phyloP scores from a whole-genome alignment of 768 basidiomycete species.

The Suillus hirtellus region DNA sequence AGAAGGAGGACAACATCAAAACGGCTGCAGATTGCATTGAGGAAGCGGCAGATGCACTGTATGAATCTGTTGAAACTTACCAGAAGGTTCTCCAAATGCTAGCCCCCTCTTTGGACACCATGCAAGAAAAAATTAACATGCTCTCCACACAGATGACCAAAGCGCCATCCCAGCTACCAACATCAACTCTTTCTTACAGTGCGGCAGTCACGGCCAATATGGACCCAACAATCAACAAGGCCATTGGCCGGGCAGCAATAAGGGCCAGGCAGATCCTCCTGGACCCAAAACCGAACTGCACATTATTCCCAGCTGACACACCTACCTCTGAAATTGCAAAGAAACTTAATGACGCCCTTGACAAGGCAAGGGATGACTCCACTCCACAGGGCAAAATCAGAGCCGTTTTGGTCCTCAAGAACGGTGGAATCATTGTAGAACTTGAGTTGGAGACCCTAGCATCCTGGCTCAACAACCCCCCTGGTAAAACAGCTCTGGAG shows the following conservation, averaged over 20 bases:
- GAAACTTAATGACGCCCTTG: background rate
- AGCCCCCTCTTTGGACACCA: background rate
- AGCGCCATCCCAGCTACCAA: background rate
- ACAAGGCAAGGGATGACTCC: background rate
- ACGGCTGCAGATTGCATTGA: background rate
- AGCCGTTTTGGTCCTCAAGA: background rate
- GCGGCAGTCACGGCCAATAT: background rate
- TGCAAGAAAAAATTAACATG: background rate
- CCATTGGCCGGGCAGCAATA: background rate
- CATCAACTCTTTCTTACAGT: background rate
- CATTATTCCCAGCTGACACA: background rate
- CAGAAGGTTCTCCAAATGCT: background rate
- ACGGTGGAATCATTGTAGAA: conserved; percentile 20
- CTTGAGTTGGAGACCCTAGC: background rate
- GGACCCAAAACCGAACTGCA: background rate
- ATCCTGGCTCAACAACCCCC: background rate
- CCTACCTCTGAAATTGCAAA: background rate
- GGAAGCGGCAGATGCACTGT: background rate
- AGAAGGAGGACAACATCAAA: background rate
- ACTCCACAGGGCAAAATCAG: background rate
- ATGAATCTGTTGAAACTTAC: background rate
- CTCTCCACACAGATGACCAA: background rate
- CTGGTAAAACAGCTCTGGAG: conserved; percentile 2
- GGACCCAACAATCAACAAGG: background rate
- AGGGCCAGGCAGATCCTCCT: background rate